Percentiles rank a stretch among this genome's conserved stretches.
phyloP scores from a whole-genome alignment of 1,139 yeast genomes.

The Saccharomyces hybrid region DNA sequence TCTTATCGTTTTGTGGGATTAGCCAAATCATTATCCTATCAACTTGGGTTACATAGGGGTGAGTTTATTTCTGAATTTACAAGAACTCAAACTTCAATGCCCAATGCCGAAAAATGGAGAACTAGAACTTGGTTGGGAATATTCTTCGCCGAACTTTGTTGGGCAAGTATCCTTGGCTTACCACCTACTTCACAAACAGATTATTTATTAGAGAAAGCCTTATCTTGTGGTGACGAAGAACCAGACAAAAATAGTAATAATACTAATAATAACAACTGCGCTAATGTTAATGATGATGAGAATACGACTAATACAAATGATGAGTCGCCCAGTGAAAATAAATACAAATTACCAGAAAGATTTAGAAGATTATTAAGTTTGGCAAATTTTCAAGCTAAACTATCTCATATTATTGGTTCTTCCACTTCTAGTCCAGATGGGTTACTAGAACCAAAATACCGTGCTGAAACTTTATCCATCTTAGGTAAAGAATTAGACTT shows the following conservation, averaged over 20 bases:
- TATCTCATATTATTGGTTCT: constrained; percentile 81
- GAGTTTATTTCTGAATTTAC: constrained; percentile 86
- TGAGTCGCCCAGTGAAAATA: background rate
- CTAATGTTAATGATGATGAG: background rate
- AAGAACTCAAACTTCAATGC: constrained; percentile 79
- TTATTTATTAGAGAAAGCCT: constrained; percentile 70
- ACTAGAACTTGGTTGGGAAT: constrained; percentile 88
- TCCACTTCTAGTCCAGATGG: constrained; percentile 89
- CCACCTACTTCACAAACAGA: constrained; percentile 87
- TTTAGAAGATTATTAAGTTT: constrained; percentile 68
- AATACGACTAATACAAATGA: constrained; percentile 5
- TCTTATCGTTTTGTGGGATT: constrained; percentile 82
- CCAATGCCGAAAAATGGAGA: constrained; percentile 91
- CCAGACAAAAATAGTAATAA: constrained; percentile 7
- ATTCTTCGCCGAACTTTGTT: constrained; percentile 80
- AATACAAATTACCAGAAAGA: constrained; percentile 50
- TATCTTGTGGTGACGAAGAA: constrained; percentile 42
- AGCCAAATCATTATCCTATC: constrained; percentile 78
- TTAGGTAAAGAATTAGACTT: constrained; percentile 74
- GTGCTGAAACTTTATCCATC: constrained; percentile 71
- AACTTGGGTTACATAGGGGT: constrained; percentile 88
- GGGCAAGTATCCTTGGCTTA: constrained; percentile 81
- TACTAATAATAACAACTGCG: background rate
- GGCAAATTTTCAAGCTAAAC: constrained; percentile 75
- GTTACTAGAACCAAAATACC: constrained; percentile 70